These are phyloP conservation scores for Talaromyces verruculosus DNA, from an alignment of 2,329 filamentous ascomycete species.

Conservation along the genomic window DNA sequence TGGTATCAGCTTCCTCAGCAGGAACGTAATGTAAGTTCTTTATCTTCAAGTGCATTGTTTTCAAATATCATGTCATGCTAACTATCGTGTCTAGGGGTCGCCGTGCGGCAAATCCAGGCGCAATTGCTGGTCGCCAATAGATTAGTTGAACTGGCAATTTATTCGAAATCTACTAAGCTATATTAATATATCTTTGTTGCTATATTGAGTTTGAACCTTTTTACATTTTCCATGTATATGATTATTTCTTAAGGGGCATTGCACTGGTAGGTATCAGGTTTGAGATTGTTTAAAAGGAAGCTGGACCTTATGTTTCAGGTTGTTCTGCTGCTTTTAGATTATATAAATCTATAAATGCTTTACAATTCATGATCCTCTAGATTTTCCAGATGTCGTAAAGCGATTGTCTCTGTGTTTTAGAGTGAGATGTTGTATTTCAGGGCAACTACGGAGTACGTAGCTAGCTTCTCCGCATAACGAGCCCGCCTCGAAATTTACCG, in stretches of 20 bases:
- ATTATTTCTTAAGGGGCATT: not conserved
- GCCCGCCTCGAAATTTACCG: not conserved
- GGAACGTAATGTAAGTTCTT: slow-evolving; percentile 60
- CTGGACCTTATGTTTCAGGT: no score
- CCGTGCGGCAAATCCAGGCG: slow-evolving; percentile 29
- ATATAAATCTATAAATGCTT: not conserved
- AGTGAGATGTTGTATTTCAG: no score
- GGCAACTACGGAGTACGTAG: not conserved
- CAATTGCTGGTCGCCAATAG: slow-evolving; percentile 25
- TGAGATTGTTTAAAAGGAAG: no score
- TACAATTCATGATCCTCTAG: no score
- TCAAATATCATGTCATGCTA: not conserved
- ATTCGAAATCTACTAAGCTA: slow-evolving; percentile 10
- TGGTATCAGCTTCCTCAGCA: slow-evolving; percentile 59
- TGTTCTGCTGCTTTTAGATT: not conserved
- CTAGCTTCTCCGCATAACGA: not conserved
- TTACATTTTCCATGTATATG: slow-evolving; percentile 1
- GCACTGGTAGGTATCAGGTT: not conserved
- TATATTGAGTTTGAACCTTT: not conserved
- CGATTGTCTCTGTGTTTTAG: no score
- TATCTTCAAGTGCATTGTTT: not conserved
- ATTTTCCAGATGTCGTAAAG: no score
- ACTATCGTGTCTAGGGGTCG: slow-evolving; percentile 28
- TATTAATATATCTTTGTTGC: slow-evolving; percentile 15
- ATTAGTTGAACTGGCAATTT: slow-evolving; percentile 17